A percentile compares a stretch with the other conserved stretches of the same genome.
These are phyloP conservation scores for Cryptococcus sp. DNA, from an alignment of 1,284 basidiomycete species.

Conservation along the genomic window DNA sequence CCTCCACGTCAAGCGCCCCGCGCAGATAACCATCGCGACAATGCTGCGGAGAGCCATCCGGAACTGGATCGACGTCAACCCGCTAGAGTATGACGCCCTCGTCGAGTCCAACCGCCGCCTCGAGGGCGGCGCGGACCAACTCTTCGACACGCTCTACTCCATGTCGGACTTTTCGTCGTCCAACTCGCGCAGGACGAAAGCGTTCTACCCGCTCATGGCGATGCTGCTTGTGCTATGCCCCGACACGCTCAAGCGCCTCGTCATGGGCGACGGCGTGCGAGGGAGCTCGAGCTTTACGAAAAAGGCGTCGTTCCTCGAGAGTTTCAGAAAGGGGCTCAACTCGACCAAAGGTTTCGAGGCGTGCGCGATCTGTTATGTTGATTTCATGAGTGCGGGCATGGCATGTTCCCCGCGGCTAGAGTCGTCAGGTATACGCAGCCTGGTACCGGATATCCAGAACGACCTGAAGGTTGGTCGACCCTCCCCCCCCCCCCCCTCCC, in stretches of 20 bases:
- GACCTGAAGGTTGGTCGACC: conserved; percentile 61
- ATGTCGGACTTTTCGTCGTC: conserved; percentile 52
- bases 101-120: conserved; percentile 61
- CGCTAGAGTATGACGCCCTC: conserved; percentile 72
- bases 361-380: conserved; percentile 64
- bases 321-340: conserved; percentile 42
- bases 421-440: conserved; percentile 59
- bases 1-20: conserved; percentile 74
- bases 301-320: conserved; percentile 51
- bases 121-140: conserved; percentile 75
- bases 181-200: conserved; percentile 50
- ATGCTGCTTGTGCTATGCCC: conserved; percentile 73
- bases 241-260: conserved; percentile 61
- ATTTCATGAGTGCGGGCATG: conserved; percentile 75
- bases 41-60: conserved; percentile 78
- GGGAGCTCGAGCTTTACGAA: conserved; percentile 44
- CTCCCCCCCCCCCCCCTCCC: not conserved
- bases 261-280: conserved; percentile 42
- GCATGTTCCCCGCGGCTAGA: conserved; percentile 59
- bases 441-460: conserved; percentile 70
- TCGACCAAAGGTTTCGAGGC: conserved; percentile 39
- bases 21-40: conserved; percentile 68
- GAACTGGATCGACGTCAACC: conserved; percentile 86
- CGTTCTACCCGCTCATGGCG: conserved; percentile 77
- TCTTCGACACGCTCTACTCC: conserved; percentile 72